Percentiles rank a stretch among this genome's conserved stretches.
phyloP scores from a whole-genome alignment of 1,284 basidiomycete species.

The Fomes fomentarius region DNA sequence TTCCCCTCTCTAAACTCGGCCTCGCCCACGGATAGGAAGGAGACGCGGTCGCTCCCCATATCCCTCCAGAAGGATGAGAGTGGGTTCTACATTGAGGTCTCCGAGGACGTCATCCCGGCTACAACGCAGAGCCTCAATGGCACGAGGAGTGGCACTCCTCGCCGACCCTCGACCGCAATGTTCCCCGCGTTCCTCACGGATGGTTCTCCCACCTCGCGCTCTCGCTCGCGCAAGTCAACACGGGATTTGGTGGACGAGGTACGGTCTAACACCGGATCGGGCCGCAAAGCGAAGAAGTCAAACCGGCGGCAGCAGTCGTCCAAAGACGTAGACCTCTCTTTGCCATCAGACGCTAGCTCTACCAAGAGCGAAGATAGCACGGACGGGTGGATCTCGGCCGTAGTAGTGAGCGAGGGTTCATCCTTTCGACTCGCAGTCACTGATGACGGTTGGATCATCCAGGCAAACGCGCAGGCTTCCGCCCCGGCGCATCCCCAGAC shows the following conservation, averaged over 20 bases:
- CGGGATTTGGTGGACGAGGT: slow-evolving; percentile 37
- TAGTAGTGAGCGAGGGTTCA: slow-evolving; percentile 17
- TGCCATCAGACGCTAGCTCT: neutral
- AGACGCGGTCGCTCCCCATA: slow-evolving; percentile 33
- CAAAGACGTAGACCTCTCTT: slow-evolving; percentile 8
- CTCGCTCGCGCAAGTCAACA: slow-evolving; percentile 30
- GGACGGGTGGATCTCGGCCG: slow-evolving; percentile 24
- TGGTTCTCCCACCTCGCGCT: slow-evolving; percentile 21
- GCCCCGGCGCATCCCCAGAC: slow-evolving; percentile 9
- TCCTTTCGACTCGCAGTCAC: slow-evolving; percentile 12
- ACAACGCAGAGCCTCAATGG: slow-evolving; percentile 21
- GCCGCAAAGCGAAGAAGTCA: slow-evolving; percentile 25
- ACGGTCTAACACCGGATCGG: slow-evolving; percentile 26
- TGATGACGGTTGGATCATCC: slow-evolving; percentile 28
- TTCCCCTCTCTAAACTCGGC: slow-evolving; percentile 33
- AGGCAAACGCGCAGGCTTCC: slow-evolving; percentile 11
- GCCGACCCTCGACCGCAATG: slow-evolving; percentile 29
- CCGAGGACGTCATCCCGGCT: slow-evolving; percentile 12
- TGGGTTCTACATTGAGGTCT: slow-evolving; percentile 34
- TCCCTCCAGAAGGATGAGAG: slow-evolving; percentile 35
- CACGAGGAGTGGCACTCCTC: slow-evolving; percentile 30
- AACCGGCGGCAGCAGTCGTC: slow-evolving; percentile 15
- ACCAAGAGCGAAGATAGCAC: slow-evolving; percentile 1
- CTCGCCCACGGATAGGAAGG: slow-evolving; percentile 26
- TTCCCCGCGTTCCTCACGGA: slow-evolving; percentile 33